These are phyloP conservation scores for Lolium multiflorum DNA, from an alignment of 176 grass and related monocot genomes.

Conservation along the genomic window DNA sequence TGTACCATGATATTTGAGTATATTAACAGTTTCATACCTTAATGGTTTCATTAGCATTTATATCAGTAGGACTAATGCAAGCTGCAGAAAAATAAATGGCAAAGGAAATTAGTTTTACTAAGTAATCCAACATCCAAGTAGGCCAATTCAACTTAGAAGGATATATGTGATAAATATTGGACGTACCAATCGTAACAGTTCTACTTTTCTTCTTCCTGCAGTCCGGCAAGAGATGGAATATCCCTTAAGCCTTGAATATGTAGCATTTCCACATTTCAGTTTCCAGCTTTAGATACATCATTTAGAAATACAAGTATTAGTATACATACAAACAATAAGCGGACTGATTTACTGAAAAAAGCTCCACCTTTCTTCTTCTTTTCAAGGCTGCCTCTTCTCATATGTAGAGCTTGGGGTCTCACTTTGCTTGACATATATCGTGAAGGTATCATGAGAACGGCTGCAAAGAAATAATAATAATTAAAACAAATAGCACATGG, in stretches of 20 bases:
- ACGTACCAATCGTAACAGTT: constrained; percentile 71
- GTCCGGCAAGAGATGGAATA: too few relatives aligned
- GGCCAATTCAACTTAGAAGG: background rate
- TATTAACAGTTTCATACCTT: constrained; percentile 58
- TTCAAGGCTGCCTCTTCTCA: too few relatives aligned
- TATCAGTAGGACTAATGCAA: constrained; percentile 80
- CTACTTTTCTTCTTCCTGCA: constrained; percentile 55
- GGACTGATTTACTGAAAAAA: background rate
- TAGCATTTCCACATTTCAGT: background rate
- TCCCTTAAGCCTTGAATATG: too few relatives aligned
- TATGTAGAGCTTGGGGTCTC: too few relatives aligned
- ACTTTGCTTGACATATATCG: too few relatives aligned
- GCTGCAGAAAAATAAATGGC: constrained; percentile 38
- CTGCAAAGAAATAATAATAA: too few relatives aligned
- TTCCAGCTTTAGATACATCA: background rate
- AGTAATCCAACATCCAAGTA: background rate
- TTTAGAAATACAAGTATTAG: constrained; percentile 7
- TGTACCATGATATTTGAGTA: constrained; percentile 53
- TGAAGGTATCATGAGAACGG: too few relatives aligned
- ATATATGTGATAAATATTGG: background rate
- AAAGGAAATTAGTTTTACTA: constrained; percentile 30
- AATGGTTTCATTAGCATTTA: constrained; percentile 65
- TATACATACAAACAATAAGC: constrained; percentile 59
- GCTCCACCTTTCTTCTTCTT: too few relatives aligned
- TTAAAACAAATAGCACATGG: too few relatives aligned